These are phyloP conservation scores for Hypoxylon cercidicola DNA, from an alignment of 495 filamentous ascomycete species.

Conservation along the genomic window DNA sequence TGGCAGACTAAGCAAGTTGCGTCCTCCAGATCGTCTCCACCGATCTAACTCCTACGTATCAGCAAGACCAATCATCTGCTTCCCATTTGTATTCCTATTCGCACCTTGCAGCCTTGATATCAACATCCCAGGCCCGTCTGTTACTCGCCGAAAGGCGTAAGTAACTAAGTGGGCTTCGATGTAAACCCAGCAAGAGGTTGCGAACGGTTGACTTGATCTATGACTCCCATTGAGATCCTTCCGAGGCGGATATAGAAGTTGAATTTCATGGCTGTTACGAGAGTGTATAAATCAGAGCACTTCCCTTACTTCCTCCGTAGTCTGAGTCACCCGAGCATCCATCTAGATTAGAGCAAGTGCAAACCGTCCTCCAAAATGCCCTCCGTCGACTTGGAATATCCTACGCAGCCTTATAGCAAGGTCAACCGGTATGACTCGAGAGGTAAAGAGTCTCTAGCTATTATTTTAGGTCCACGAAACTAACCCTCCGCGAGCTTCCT, in stretches of 20 bases:
- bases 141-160: background rate
- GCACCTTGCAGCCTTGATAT: conserved; percentile 7
- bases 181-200: background rate
- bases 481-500: conserved; percentile 64
- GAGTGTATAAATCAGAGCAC: background rate
- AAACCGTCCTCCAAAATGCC: conserved; percentile 54
- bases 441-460: conserved; percentile 57
- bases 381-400: conserved; percentile 68
- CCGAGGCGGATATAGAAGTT: conserved; percentile 7
- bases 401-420: conserved; percentile 72
- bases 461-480: background rate
- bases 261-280: background rate
- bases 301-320: background rate
- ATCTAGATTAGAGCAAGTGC: background rate
- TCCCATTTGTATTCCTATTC: conserved; percentile 23
- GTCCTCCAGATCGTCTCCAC: conserved; percentile 17
- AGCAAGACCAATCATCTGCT: conserved; percentile 24
- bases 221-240: conserved; percentile 1
- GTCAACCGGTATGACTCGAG: conserved; percentile 75
- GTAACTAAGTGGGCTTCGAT: conserved; percentile 7
- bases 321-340: too few relatives aligned
- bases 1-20: conserved; percentile 12
- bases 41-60: conserved; percentile 18
- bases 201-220: conserved; percentile 15
- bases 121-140: conserved; percentile 1